Base-by-base conservation (phyloP, 164 flowering plant genomes). In the Umbilicus rupestris region DNA sequence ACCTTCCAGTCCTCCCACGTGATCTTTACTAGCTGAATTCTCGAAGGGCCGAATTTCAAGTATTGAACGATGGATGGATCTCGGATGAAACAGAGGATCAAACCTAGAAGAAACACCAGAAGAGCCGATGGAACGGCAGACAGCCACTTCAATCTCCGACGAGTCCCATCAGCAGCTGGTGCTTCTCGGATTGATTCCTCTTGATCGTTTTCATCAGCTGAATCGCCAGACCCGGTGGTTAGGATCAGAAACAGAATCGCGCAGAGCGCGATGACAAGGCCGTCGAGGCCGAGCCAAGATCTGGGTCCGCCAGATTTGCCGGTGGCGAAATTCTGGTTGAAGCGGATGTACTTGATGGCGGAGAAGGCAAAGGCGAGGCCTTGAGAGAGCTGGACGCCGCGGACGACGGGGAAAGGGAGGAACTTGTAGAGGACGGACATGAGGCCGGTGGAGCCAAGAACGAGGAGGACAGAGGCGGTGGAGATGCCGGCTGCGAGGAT, bases 381-480 rank as follows among this genome's bases (percentile, higher is more conserved):
- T 50, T 90, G 95, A 1, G 95, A 88, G 72, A 90, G 89, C 84
- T 90, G 97, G 46, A 90, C 85, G 20, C 95, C 97, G 7, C 97
- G 89, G 55, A 90, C 97, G 41, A 90, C 97, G 14, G 97, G 92
- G 20, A 90, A 80, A 0, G 97, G 97, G 44, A 90, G 73, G 70
- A 65, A 73, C 14, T 75, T 74, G 77, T 90, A 90, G 73, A 85
- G 74, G 65, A 85, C 16, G 26, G 92, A 85, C 97, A 90, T 90
- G 70, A 88, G 81, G 12, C 97, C 89, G 68, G 97, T 85, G 73
- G 71, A 79, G 47, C 97, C 95, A 66, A 90, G 92, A 73, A 90
- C 0, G 63, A 90, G 69, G 64, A 88, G 88, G 24, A 72, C 75
- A 68, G 80, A 75, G 62, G 89, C 97, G 45, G 92, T 86, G 69